phyloP scores from a whole-genome alignment of 75 land plant genomes.

The Cryptomeria japonica region DNA sequence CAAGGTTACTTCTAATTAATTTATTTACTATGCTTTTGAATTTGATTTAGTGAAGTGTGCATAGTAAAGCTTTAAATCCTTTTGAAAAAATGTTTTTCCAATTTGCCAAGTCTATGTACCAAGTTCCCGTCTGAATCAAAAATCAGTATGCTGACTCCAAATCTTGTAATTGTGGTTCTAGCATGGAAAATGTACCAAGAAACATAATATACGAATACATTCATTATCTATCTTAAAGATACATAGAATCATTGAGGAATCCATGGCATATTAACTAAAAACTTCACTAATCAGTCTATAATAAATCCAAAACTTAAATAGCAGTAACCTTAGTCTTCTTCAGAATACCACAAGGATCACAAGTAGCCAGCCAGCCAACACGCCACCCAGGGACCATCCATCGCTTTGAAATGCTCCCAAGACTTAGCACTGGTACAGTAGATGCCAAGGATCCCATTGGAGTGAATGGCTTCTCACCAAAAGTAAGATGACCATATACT shows the following conservation, averaged over 20 bases:
- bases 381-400: constrained; percentile 82
- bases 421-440: constrained; percentile 55
- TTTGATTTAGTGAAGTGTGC: no score
- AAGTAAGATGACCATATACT: constrained; percentile 55
- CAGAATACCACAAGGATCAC: constrained; percentile 61
- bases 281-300: neutral
- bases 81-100: no score
- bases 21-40: no score
- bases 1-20: no score
- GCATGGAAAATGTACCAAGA: neutral
- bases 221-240: neutral
- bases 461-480: constrained; percentile 37
- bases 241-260: neutral
- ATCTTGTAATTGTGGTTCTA: neutral
- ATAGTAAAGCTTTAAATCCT: no score
- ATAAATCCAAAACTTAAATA: neutral
- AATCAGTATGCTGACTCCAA: no score
- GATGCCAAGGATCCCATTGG: constrained; percentile 66
- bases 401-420: constrained; percentile 66
- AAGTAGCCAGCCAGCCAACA: constrained; percentile 58
- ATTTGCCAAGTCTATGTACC: no score
- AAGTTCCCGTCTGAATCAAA: no score
- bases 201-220: neutral
- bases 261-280: neutral
- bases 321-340: constrained; percentile 39